phyloP scores from a whole-genome alignment of 345 rosid genomes.

The Cardiospermum halicacabum region DNA sequence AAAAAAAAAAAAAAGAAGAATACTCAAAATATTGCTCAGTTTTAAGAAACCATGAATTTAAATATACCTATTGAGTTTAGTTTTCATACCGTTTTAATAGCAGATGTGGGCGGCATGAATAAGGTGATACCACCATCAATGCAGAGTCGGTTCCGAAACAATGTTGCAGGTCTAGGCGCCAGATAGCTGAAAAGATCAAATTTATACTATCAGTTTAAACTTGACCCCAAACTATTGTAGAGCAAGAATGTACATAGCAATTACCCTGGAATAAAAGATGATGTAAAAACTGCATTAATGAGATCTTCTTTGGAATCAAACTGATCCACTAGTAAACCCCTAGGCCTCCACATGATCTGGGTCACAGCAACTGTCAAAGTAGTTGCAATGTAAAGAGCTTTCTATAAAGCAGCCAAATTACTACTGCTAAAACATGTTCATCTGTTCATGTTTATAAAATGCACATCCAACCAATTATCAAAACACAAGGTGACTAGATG shows the following conservation, averaged over 20 bases:
- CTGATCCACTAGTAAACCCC: constrained; percentile 90
- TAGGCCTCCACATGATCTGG: constrained; percentile 85
- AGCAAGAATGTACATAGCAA: constrained; percentile 7
- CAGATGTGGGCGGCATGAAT: constrained; percentile 96
- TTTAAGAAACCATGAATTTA: not conserved
- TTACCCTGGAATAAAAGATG: constrained; percentile 94
- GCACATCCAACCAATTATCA: not conserved
- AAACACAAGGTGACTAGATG: not conserved
- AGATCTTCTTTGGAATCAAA: constrained; percentile 91
- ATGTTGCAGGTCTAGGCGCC: constrained; percentile 87
- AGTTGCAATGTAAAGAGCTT: constrained; percentile 11
- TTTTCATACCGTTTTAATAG: constrained; percentile 63
- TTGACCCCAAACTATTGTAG: constrained; percentile 8
- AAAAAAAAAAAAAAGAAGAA: not conserved
- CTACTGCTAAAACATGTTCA: constrained; percentile 16
- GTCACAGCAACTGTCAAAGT: constrained; percentile 83
- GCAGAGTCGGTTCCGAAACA: constrained; percentile 78
- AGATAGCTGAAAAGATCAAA: constrained; percentile 69
- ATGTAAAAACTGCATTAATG: constrained; percentile 79
- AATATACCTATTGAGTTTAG: not conserved
- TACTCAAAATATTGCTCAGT: not conserved
- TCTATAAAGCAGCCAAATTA: not conserved
- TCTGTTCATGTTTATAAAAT: not conserved
- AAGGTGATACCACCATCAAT: constrained; percentile 95
- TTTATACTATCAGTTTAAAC: constrained; percentile 15